Base-by-base conservation (phyloP, 2,329 filamentous ascomycete genomes). In the Colletotrichum acutatum region DNA sequence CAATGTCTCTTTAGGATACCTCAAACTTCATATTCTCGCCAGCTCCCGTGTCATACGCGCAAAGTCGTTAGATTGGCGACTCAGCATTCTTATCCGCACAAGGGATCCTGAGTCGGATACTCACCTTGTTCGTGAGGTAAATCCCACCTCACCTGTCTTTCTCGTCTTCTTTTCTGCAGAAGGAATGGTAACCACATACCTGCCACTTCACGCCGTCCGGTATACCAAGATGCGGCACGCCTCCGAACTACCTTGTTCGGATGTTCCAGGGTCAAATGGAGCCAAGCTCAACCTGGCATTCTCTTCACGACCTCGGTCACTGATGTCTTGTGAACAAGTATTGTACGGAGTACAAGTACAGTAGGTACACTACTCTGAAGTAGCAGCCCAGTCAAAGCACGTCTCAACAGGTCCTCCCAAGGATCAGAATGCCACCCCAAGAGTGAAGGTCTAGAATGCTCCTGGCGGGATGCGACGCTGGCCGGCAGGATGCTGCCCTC, bases 391-490 rank as follows among this genome's bases (percentile, higher is more conserved):
- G 64, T 37, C 42, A 56, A 22, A 8, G 53, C 22, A 14, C 32
- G 30, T 37, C 56, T 57, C 64, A 63, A 37, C 24, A 14, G 30
- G 19, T 24, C 28, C 46, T 54, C 53, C 59, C 65, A 62, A 42
- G 28, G 37, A 52, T 14, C 65, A 34, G 32, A 26, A 68, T 53
- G 37, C 34, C 63, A 66, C 62, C 42, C 42, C 19, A 22, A 30
- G 12, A 6, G 12, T 26, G 12, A 14, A 24, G 56, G 49, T n/a
- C 57, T 19, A 52, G 54, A 58, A 52, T 49, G 24, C 28, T 49
- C 30, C 46, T 16, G 49, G 53, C 59, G 69, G 69, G 69, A 72
- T 64, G 59, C 52, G 34, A 72, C 66, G 42, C 58, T 24, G 53
- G 26, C 28, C 69, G 52, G 53, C 24, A 72, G 53, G 59, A 34